A percentile compares a stretch with the other conserved stretches of the same genome.
Conservation (phyloP, 2,329 filamentous ascomycete species). For the Alternaria novae-zelandiae region DNA sequence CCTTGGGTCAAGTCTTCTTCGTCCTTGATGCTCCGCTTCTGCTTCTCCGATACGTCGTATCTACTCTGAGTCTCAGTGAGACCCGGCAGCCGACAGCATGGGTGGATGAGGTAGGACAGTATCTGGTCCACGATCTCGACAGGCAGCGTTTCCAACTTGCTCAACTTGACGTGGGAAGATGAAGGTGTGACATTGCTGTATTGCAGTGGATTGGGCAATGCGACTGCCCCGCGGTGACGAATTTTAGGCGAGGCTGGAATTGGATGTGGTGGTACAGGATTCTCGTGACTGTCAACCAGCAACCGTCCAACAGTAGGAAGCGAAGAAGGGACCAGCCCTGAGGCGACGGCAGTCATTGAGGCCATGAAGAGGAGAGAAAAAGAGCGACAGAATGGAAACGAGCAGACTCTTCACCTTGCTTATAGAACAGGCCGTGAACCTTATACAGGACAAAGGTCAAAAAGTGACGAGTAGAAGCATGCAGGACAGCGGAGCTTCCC, state of each 20-base stretch:
- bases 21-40: constrained; percentile 26
- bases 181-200: neutral
- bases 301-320: neutral
- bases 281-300: neutral
- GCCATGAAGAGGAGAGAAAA: constrained; percentile 1
- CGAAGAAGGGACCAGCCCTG: constrained; percentile 2
- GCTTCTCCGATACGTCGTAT: constrained; percentile 21
- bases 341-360: constrained; percentile 1
- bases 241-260: neutral
- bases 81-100: constrained; percentile 37
- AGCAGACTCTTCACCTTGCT: neutral
- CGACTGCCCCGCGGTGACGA: neutral
- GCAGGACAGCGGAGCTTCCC: constrained; percentile 7
- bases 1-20: constrained; percentile 27
- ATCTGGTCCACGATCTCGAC: constrained; percentile 38
- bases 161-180: neutral
- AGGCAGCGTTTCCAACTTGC: constrained; percentile 33
- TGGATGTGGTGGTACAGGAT: constrained; percentile 9
- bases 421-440: neutral
- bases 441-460: constrained; percentile 14
- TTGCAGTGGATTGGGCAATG: neutral
- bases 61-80: constrained; percentile 37
- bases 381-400: neutral
- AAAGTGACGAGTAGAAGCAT: constrained; percentile 24
- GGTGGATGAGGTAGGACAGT: constrained; percentile 35